Conservation (phyloP, 495 filamentous ascomycete species). For the Neurospora africana region DNA sequence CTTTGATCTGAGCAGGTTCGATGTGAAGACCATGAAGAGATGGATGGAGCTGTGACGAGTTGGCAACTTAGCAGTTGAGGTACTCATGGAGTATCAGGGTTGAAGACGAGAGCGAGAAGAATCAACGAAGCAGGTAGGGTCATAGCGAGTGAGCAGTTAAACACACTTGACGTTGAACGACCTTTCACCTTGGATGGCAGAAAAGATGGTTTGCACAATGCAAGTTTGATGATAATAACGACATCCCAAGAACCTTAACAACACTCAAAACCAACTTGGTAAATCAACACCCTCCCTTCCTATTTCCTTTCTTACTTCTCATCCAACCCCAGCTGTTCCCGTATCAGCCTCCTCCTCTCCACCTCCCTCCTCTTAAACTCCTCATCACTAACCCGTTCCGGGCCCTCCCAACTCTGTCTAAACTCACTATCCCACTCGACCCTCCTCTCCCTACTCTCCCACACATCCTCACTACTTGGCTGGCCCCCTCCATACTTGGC, state of each 20-base stretch:
- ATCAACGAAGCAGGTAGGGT: background rate
- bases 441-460: slow-evolving; percentile 54
- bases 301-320: slow-evolving; percentile 8
- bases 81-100: background rate
- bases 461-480: slow-evolving; percentile 86
- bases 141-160: background rate
- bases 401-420: slow-evolving; percentile 30
- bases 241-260: background rate
- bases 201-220: background rate
- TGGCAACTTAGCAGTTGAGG: background rate
- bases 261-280: background rate
- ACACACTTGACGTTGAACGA: background rate
- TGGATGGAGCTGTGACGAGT: background rate
- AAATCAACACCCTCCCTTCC: background rate
- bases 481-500: slow-evolving; percentile 55
- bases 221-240: background rate
- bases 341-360: slow-evolving; percentile 33
- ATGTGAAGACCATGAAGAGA: background rate
- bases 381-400: slow-evolving; percentile 44
- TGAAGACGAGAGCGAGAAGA: background rate
- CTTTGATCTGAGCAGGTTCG: background rate
- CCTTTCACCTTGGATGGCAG: background rate
- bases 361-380: slow-evolving; percentile 46
- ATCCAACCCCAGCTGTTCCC: slow-evolving; percentile 19
- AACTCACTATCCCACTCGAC: slow-evolving; percentile 35